Conservation (phyloP, 225 moss, liverwort and hornwort genomes). For the Straminergon stramineum region DNA sequence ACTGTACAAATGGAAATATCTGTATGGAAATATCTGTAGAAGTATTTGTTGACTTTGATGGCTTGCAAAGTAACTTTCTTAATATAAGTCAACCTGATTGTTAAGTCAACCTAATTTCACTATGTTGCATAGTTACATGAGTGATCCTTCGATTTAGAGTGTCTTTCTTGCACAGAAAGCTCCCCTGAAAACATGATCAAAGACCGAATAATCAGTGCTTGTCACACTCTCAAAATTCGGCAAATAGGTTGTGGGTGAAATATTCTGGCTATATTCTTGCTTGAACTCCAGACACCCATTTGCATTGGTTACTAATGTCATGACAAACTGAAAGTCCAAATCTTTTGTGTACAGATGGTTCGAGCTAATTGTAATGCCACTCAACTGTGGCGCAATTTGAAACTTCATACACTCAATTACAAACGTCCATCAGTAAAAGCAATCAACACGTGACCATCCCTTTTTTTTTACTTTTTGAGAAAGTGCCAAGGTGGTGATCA, state of each 20-base stretch:
- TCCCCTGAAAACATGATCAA: background rate
- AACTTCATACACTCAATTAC: background rate
- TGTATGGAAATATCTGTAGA: too few relatives aligned
- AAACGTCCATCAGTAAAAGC: background rate
- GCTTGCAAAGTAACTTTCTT: background rate
- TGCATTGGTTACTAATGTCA: background rate
- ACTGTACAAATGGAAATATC: too few relatives aligned
- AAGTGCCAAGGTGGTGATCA: too few relatives aligned
- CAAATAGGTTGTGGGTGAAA: background rate
- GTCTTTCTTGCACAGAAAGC: background rate
- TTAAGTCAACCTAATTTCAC: too few relatives aligned
- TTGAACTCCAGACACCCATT: background rate
- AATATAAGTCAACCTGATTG: background rate
- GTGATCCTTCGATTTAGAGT: background rate
- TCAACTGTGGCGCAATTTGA: background rate
- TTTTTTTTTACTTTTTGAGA: too few relatives aligned
- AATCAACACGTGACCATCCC: background rate
- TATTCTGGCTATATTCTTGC: background rate
- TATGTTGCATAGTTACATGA: too few relatives aligned
- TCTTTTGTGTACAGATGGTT: background rate
- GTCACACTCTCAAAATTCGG: background rate
- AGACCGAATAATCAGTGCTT: background rate
- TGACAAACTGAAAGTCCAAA: background rate
- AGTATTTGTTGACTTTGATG: background rate
- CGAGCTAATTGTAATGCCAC: background rate